Base-by-base conservation (phyloP, 106 monocot genomes). In the Acorus gramineus region DNA sequence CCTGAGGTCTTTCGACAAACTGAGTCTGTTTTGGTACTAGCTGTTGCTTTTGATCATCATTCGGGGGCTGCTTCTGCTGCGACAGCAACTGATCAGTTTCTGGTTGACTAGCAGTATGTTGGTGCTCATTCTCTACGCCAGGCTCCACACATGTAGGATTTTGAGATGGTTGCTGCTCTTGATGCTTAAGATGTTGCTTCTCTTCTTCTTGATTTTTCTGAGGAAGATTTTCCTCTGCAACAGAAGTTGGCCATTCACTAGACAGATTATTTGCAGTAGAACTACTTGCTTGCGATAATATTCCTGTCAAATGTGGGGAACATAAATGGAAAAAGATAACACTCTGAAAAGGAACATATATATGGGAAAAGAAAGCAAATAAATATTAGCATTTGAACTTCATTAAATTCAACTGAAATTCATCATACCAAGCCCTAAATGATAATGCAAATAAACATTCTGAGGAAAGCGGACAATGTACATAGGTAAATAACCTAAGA, bases 171-270 rank as follows among this genome's bases (percentile, higher is more conserved):
- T 74, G 66, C 9, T 86, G 71, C 48, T 83, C 78, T n/a, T 55
- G 8, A 11, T 57, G 14, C 55, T 66, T 61, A 11, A 67, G 55
- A 62, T 66, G 57, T 3, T 50, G 74, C 3, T 78, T 61, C 48
- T 84, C 66, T 76, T 80, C 78, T 61, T 71, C 64, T 63, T 64
- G 60, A 49, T 42, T 74, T 49, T 73, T 54, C 62, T 81, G 75
- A 11, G 49, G 14, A 55, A 11, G 9, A 74, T 74, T 79, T 69
- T 60, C 77, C n/a, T 67, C 69, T 66, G 83, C 56, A 60, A 53
- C 62, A n/a, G 74, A 74, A 58, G 53, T 42, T 69, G 74, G 68
- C 84, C 78, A 76, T 14, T 81, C 70, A 14, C 62, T 75, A 43
- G 57, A 54, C 13, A 73, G 65, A 9, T 84, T 77, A 50, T 66